phyloP scores from a whole-genome alignment of 305 asterid genomes.

The Fraxinus baroniana region DNA sequence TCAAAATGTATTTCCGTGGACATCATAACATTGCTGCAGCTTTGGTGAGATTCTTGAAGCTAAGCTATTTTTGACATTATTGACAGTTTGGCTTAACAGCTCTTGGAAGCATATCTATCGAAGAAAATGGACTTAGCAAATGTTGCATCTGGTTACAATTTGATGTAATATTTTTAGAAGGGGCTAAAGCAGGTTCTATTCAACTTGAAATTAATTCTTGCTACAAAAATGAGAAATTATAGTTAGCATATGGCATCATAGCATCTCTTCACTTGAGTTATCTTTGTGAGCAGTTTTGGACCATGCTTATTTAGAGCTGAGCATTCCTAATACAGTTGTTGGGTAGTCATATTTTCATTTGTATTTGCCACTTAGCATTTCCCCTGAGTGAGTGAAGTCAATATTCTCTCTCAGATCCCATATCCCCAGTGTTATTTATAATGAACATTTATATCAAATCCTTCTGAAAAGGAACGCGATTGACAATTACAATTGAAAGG shows the following conservation, averaged over 20 bases:
- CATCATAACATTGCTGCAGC: constrained; percentile 34
- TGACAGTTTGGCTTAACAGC: constrained; percentile 5
- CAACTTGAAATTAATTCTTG: constrained; percentile 13
- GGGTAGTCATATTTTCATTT: background rate
- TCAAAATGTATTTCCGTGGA: constrained; percentile 22
- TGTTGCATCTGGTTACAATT: constrained; percentile 6
- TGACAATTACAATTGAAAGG: constrained; percentile 12
- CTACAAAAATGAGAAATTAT: background rate
- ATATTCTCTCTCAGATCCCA: background rate
- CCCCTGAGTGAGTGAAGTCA: background rate
- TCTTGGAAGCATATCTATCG: background rate
- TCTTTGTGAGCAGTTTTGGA: background rate
- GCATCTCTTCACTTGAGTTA: background rate
- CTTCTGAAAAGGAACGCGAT: background rate
- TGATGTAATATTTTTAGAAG: background rate
- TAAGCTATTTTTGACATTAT: constrained; percentile 24
- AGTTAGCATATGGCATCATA: background rate
- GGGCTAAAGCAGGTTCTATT: background rate
- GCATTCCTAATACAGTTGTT: background rate
- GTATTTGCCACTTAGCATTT: background rate
- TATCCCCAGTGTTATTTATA: background rate
- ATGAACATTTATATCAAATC: background rate
- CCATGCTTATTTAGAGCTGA: background rate
- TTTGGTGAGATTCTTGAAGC: constrained; percentile 32
- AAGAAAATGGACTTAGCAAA: background rate